Evolutionary conservation across 129 eudicot genomes (phyloP), one percentile per base, ranked within the genome.

Genomic region (Lactuca saligna): DNA sequence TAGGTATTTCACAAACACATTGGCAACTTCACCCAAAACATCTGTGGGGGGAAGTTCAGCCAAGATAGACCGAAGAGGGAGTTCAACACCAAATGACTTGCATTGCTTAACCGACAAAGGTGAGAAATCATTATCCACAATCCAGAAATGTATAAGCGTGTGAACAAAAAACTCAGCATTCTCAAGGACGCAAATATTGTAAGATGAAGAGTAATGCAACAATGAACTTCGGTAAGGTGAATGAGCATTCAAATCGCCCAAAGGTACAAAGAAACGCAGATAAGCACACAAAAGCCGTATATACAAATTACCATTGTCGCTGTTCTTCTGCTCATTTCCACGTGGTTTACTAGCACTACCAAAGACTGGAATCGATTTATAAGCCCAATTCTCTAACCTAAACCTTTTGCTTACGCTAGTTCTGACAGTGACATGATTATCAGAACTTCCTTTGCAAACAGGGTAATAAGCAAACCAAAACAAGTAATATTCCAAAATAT

Each of bases 391-490:
- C 82, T 92, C 95, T 68, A 88, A 75, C 83, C 82, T 72, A 78
- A 76, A 86, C 51, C 79, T 82, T 65, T 77, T 82, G 50, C 79
- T 82, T n/a, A 78, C 75, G 39, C 81, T 67, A 70, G 85, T 81
- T 32, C 66, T 79, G 17, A 75, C 80, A 4, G 44, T 20, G 8
- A 48, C 56, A 7, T 38, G 57, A 37, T 44, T 84, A 72, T 82
- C 91, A 71, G 69, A 71, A 56, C 77, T 84, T 12, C 96, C 95
- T 83, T 76, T 86, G 71, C 83, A 92, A 65, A 88, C 91, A 77
- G 98, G 96, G 72, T 82, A 92, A 79, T 88, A 92, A 29, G 89
- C 91, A 82, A 92, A 88, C 98, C 98, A 92, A 55, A 92, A 92
- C 83, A 88, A 63, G 74, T 80, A 92, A 81, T 92, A 92, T 75